Evolutionary conservation across 306 rosid genomes (phyloP), one percentile per base, ranked within the genome.

Genomic region (Cucurbita pepo): DNA sequence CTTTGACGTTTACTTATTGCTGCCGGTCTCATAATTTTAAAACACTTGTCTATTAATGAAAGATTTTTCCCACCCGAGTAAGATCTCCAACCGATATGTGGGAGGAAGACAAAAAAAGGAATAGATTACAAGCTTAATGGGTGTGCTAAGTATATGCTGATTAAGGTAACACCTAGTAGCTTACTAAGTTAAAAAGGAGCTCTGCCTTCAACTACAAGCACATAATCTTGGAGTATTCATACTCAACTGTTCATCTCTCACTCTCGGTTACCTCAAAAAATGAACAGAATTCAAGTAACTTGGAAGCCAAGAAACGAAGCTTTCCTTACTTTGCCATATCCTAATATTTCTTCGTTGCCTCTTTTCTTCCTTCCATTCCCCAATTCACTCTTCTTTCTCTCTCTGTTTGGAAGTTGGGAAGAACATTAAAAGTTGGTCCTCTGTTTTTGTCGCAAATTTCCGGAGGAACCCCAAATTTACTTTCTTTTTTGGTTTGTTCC

Each of bases 271-370:
- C 45, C 43, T 25, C 6, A 37, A 48, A 45, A 44, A 44, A 69
- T 12, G 70, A 79, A 87, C 90, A 82, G 90, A 88, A 84, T 83
- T 93, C 90, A 64, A 87, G 90, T 90, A 96, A 87, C 91, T 96
- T 94, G 97, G 87, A 94, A 87, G 96, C 96, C 82, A 94, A 90
- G 98, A 87, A 94, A 94, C 81, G 97, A 94, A 94, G 92, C 73
- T 69, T 25, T 69, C 7, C 18, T 50, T 50, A 14, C 54, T 50
- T 50, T 50, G 7, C 1, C 15, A 50, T 14, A 13, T 7, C 54
- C 54, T 50, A 50, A 50, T 50, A 14, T 10, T 18, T 41, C 22
- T 19, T 0, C 44, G 37, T 65, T 22, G 7, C 6, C 47, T 43
- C 11, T 43, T 30, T 19, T 66, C 55, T 7, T 47, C 72, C 71